Conservation (phyloP, 2,329 filamentous ascomycete species). For the Aspergillaceae sp. region DNA sequence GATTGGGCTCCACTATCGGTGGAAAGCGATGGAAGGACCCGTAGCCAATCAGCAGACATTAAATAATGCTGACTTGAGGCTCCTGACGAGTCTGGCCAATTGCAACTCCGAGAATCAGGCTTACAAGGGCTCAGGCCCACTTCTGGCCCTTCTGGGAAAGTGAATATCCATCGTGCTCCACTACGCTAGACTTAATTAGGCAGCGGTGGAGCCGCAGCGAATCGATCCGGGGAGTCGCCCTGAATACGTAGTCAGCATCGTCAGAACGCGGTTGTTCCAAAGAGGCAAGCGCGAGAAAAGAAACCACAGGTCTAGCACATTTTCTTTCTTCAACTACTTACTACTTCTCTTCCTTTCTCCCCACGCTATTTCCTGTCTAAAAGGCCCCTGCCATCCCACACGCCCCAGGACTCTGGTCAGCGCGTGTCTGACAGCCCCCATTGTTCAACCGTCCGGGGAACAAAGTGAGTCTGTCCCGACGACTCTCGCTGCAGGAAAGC, state of each 20-base stretch:
- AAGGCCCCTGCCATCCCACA: too few species aligned
- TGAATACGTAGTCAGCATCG: background rate
- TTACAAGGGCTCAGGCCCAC: slow-evolving; percentile 17
- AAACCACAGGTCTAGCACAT: too few species aligned
- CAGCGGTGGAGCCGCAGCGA: slow-evolving; percentile 18
- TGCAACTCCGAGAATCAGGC: slow-evolving; percentile 12
- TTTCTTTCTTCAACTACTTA: too few species aligned
- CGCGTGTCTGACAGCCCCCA: too few species aligned
- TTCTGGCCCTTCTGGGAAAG: slow-evolving; percentile 13
- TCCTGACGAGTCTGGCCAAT: slow-evolving; percentile 13
- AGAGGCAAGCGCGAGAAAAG: too few species aligned
- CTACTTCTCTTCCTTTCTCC: too few species aligned
- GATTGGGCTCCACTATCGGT: background rate
- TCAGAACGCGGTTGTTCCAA: too few species aligned
- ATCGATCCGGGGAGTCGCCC: slow-evolving; percentile 20
- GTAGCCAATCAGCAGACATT: slow-evolving; percentile 8
- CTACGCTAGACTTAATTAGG: slow-evolving; percentile 18
- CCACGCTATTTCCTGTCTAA: too few species aligned
- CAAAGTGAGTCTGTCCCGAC: slow-evolving; percentile 2
- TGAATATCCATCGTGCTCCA: slow-evolving; percentile 11
- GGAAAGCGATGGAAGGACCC: background rate
- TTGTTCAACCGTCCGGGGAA: background rate
- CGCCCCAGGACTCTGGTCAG: too few species aligned
- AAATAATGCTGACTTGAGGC: slow-evolving; percentile 13
- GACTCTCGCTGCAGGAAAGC: slow-evolving; percentile 2